Evolutionary conservation across 2,329 filamentous ascomycete genomes (phyloP).

Genomic region (Fusarium aywerte): DNA sequence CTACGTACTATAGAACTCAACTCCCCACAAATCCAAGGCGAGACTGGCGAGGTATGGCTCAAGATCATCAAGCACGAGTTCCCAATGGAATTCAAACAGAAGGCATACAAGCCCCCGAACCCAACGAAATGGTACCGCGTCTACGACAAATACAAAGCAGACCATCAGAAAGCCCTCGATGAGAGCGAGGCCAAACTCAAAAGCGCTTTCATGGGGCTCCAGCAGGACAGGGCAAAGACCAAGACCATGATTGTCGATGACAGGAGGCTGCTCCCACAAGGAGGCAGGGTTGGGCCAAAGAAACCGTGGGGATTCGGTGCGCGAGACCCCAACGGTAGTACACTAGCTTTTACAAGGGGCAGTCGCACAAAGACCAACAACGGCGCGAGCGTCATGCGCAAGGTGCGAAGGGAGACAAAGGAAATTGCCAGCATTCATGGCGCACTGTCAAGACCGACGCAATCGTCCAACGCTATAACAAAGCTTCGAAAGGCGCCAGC

Average conservation of each 20-base stretch:
- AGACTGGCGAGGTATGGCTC: conserved; percentile 79
- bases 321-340: conserved; percentile 47
- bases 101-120: conserved; percentile 72
- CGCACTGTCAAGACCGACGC: conserved; percentile 53
- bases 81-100: conserved; percentile 68
- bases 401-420: conserved; percentile 65
- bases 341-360: conserved; percentile 58
- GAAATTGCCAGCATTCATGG: conserved; percentile 63
- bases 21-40: conserved; percentile 78
- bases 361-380: conserved; percentile 63
- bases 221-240: conserved; percentile 67
- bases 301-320: conserved; percentile 43
- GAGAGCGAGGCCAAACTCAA: conserved; percentile 69
- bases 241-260: conserved; percentile 67
- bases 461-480: conserved; percentile 47
- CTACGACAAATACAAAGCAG: conserved; percentile 74
- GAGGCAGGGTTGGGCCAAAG: conserved; percentile 50
- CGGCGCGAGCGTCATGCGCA: conserved; percentile 65
- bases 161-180: conserved; percentile 67
- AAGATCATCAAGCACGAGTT: conserved; percentile 83
- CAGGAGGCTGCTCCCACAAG: conserved; percentile 58
- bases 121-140: conserved; percentile 80
- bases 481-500: conserved; percentile 62
- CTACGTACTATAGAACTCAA: conserved; percentile 78
- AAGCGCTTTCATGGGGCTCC: conserved; percentile 66